Percentiles rank a stretch among this genome's conserved stretches.
phyloP scores from a whole-genome alignment of 164 flowering plant species.

The Pachysandra terminalis region DNA sequence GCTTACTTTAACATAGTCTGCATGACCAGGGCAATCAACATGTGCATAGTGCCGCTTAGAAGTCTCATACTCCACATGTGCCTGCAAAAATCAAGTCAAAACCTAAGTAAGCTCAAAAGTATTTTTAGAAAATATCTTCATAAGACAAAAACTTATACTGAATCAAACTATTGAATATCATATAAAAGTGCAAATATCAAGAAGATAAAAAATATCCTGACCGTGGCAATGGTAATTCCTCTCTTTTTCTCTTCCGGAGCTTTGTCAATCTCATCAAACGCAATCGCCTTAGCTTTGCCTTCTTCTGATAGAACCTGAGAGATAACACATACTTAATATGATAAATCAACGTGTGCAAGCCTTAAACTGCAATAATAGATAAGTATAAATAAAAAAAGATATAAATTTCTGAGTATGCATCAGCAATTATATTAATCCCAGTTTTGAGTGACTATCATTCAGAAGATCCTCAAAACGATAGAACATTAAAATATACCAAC shows the following conservation, averaged over 20 bases:
- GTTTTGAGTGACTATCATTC: not conserved
- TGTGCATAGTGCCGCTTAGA: constrained; percentile 92
- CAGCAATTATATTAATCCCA: not conserved
- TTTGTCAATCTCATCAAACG: constrained; percentile 97
- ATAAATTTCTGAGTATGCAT: not conserved
- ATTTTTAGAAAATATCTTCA: not conserved
- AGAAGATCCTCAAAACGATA: not conserved
- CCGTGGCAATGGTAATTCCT: constrained; percentile 99
- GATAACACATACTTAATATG: not conserved
- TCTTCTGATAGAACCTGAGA: constrained; percentile 85
- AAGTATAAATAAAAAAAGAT: not conserved
- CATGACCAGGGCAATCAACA: constrained; percentile 99
- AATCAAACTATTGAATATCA: not conserved
- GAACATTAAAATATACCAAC: not conserved
- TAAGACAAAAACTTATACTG: not conserved
- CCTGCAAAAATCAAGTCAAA: constrained; percentile 51
- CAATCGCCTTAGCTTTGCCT: constrained; percentile 95
- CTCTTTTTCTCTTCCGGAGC: constrained; percentile 98
- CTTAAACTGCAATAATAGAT: not conserved
- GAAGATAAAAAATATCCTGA: constrained; percentile 20
- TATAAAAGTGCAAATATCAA: constrained; percentile 1
- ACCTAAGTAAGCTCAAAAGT: not conserved
- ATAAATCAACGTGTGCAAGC: not conserved
- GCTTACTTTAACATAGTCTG: constrained; percentile 93
- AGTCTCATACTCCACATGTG: constrained; percentile 99